Percentiles rank a stretch among this genome's conserved stretches.
Evolutionary conservation across 2,329 filamentous ascomycete genomes (phyloP).

Genomic region (Venturia aucupariae): DNA sequence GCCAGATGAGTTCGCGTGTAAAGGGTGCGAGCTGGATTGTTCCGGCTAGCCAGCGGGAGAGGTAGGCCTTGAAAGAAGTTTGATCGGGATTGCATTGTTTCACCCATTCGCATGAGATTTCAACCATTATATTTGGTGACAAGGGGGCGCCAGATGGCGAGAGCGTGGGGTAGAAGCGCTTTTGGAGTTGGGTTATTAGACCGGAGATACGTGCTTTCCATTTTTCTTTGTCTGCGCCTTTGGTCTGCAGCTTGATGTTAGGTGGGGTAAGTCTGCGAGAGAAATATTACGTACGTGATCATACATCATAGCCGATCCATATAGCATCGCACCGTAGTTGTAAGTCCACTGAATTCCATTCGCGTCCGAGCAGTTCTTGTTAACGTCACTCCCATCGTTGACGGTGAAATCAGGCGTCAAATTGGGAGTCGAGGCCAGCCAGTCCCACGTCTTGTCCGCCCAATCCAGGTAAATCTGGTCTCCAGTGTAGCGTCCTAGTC

Average conservation of each 20-base stretch:
- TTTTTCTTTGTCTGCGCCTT: slow-evolving; percentile 10
- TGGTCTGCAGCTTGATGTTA: not conserved
- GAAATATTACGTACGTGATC: slow-evolving; percentile 39
- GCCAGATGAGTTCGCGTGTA: slow-evolving; percentile 39
- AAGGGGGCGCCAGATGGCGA: slow-evolving; percentile 45
- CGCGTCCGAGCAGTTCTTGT: slow-evolving; percentile 49
- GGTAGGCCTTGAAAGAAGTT: slow-evolving; percentile 59
- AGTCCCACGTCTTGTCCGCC: slow-evolving; percentile 60
- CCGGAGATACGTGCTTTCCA: slow-evolving; percentile 21
- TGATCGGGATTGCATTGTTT: slow-evolving; percentile 53
- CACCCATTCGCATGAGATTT: slow-evolving; percentile 53
- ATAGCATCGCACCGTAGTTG: slow-evolving; percentile 55
- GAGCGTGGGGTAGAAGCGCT: slow-evolving; percentile 42
- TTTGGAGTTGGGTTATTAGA: slow-evolving; percentile 50
- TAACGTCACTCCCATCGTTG: slow-evolving; percentile 40
- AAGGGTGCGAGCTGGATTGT: slow-evolving; percentile 49
- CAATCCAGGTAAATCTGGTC: slow-evolving; percentile 67
- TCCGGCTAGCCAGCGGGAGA: slow-evolving; percentile 55
- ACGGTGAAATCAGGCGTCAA: slow-evolving; percentile 34
- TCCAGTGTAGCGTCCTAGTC: slow-evolving; percentile 67
- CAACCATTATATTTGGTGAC: slow-evolving; percentile 50
- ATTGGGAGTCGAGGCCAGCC: slow-evolving; percentile 33
- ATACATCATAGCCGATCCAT: slow-evolving; percentile 33
- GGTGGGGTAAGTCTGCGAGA: not conserved
- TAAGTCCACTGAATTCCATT: slow-evolving; percentile 50